Conservation (phyloP, 352 stramenopile species). For the Saprolegnia parasitica region DNA sequence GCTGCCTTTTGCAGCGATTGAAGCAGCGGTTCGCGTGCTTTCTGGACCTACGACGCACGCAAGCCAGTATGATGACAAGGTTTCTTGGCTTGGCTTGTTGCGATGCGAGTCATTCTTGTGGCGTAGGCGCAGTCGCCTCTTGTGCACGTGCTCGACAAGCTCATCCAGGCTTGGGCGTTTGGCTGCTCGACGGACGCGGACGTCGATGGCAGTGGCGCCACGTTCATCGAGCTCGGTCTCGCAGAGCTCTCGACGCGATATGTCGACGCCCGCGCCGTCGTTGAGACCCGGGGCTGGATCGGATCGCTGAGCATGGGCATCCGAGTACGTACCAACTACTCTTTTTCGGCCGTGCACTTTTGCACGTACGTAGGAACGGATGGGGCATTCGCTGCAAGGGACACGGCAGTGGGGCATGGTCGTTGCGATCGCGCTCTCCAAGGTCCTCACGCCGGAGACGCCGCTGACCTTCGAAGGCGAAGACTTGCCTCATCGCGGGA, state of each 20-base stretch:
- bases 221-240: not conserved
- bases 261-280: not conserved
- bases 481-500: slow-evolving; percentile 10
- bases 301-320: slow-evolving; percentile 21
- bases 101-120: too few species aligned
- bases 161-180: slow-evolving; percentile 7
- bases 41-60: not conserved
- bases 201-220: not conserved
- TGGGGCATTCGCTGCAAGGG: not conserved
- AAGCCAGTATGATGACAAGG: not conserved
- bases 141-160: not conserved
- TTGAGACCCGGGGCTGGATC: slow-evolving; percentile 12
- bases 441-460: slow-evolving; percentile 12
- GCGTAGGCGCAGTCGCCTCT: not conserved
- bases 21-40: not conserved
- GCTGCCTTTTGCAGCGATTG: not conserved
- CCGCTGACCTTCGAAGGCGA: slow-evolving; percentile 12
- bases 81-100: too few species aligned
- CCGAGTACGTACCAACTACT: slow-evolving; percentile 14
- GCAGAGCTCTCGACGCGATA: not conserved
- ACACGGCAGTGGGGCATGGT: slow-evolving; percentile 21
- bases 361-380: slow-evolving; percentile 8
- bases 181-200: slow-evolving; percentile 14
- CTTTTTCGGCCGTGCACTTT: too few species aligned
- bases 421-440: slow-evolving; percentile 15